phyloP scores from a whole-genome alignment of 805 yeast genomes.

The Ogataea kodamae region DNA sequence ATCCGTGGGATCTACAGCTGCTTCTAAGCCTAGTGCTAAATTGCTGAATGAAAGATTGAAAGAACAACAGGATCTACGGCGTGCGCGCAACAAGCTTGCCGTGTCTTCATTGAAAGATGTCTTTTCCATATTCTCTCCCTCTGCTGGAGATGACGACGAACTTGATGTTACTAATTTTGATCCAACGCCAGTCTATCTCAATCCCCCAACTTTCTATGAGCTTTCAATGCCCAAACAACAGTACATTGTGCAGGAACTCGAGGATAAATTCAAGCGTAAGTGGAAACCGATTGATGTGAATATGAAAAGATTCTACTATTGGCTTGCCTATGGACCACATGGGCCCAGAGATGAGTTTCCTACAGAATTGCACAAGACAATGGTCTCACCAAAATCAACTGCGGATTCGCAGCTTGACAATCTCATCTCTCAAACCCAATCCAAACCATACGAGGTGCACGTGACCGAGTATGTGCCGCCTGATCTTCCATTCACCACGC shows the following conservation, averaged over 20 bases:
- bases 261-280: conserved; percentile 42
- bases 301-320: conserved; percentile 56
- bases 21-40: conserved; percentile 25
- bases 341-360: conserved; percentile 62
- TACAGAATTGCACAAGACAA: conserved; percentile 1
- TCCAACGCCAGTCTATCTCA: conserved; percentile 30
- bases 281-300: conserved; percentile 52
- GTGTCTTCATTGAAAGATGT: conserved; percentile 40
- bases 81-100: conserved; percentile 35
- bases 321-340: conserved; percentile 65
- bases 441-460: conserved; percentile 1
- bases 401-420: conserved; percentile 4
- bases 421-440: conserved; percentile 12
- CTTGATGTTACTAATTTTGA: conserved; percentile 32
- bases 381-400: conserved; percentile 1
- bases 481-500: conserved; percentile 56
- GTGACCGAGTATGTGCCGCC: conserved; percentile 38
- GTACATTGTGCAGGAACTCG: conserved; percentile 47
- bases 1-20: no score
- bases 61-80: conserved; percentile 28
- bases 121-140: conserved; percentile 32
- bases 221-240: conserved; percentile 54
- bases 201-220: conserved; percentile 27
- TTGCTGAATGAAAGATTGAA: conserved; percentile 24
- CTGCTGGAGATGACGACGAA: conserved; percentile 33